Base-by-base conservation (phyloP, 2,329 filamentous ascomycete species). In the Huntiella abstrusa region DNA sequence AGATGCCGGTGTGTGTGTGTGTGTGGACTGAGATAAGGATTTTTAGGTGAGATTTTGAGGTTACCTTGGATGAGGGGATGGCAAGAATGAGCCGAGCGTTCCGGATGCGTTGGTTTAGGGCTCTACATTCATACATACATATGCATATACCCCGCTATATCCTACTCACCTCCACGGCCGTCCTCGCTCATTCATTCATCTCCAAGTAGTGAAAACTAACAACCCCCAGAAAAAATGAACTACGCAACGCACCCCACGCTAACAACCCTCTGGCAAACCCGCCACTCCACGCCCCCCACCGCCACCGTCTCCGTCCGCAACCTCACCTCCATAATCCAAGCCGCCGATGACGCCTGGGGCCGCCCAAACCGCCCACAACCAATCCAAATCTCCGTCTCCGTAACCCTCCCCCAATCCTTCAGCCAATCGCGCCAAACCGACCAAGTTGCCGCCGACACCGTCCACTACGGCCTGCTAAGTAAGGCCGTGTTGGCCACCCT, bases 401-500 rank as follows among this genome's bases (percentile, higher is more conserved):
- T 84, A 3, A 68, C 65, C 3, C 67, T 85, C 50, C 58, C 60
- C 11, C 56, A 62, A 5, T 59, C 68, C 0, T 84, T 85, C 55
- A 63, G 62, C 41, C 64, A 68, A 0, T 73, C 78, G 1, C 74
- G 76, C 0, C 55, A 65, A 1, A 59, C 60, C 4, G 82, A 87
- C 60, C 62, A 62, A 6, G 69, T 87, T 33, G 70, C 74, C 40
- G 59, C 61, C n/a, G 80, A 80, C 56, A 86, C 82, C 2, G 73
- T 85, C 17, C 79, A 87, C 62, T 87, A 87, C 55, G 81, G 82
- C 2, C 67, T 64, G 7, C 65, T 86, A 11, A 77, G 75, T 62
- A 84, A 85, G 61, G 65, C 67, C 0, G 65, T 86, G 11, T 61
- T 79, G 32, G 58, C 60, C 17, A 63, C 62, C 10, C 56, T 77